These are phyloP conservation scores for Pisolithus thermaeus DNA, from an alignment of 1,284 basidiomycete species.

Conservation along the genomic window DNA sequence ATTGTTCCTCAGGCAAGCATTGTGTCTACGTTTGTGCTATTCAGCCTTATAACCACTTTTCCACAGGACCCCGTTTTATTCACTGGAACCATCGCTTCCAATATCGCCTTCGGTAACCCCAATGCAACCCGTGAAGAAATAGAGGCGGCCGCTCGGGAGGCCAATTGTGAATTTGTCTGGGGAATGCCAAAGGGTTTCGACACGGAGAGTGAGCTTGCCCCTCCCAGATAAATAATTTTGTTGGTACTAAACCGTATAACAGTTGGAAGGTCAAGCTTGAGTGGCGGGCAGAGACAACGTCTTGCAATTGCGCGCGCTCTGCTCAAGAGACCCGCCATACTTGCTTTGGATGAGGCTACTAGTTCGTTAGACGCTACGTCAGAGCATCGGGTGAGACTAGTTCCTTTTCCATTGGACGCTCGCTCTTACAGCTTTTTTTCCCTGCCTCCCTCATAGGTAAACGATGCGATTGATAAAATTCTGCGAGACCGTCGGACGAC, in stretches of 20 bases:
- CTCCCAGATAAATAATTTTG: conserved; percentile 13
- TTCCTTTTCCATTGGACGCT: background rate
- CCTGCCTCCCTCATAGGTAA: conserved; percentile 52
- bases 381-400: conserved; percentile 58
- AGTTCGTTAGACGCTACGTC: conserved; percentile 84
- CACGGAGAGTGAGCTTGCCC: conserved; percentile 50
- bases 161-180: conserved; percentile 96
- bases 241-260: background rate
- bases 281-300: conserved; percentile 71
- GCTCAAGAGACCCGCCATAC: conserved; percentile 77
- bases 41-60: too few species aligned
- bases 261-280: conserved; percentile 73
- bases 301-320: conserved; percentile 78
- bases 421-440: background rate
- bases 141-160: conserved; percentile 80
- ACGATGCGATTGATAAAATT: conserved; percentile 88
- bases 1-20: conserved; percentile 70
- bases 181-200: conserved; percentile 84
- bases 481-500: conserved; percentile 73
- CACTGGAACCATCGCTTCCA: conserved; percentile 87
- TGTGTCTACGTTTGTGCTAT: background rate
- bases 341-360: conserved; percentile 81
- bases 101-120: conserved; percentile 86
- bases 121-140: conserved; percentile 77
- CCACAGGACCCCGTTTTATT: conserved; percentile 69